A percentile compares a stretch with the other conserved stretches of the same genome.
Evolutionary conservation across 441 rosid species (phyloP).

Genomic region (Aquilaria agallochum): DNA sequence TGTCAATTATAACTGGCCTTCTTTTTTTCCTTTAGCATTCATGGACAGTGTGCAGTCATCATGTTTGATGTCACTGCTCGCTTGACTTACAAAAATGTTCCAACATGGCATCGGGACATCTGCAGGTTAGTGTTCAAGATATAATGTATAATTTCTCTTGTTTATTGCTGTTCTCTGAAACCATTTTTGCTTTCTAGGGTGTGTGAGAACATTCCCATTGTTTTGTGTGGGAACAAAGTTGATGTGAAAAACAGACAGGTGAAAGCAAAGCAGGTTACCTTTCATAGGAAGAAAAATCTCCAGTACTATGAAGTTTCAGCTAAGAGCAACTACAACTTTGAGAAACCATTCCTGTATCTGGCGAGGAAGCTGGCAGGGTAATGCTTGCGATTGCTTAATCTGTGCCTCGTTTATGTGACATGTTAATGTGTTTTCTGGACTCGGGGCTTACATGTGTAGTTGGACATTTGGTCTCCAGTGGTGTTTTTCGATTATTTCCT

Average conservation of each 20-base stretch:
- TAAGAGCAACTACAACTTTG: constrained; percentile 55
- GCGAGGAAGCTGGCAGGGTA: constrained; percentile 69
- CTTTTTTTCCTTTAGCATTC: constrained; percentile 26
- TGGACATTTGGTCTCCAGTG: no score
- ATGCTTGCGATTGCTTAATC: not conserved
- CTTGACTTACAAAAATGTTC: constrained; percentile 37
- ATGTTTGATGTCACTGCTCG: constrained; percentile 50
- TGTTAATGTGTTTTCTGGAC: not conserved
- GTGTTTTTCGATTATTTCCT: not conserved
- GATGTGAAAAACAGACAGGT: constrained; percentile 62
- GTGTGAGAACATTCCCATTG: constrained; percentile 55
- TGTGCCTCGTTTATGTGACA: not conserved
- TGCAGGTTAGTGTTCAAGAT: constrained; percentile 26
- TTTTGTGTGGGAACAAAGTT: constrained; percentile 53
- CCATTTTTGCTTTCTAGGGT: constrained; percentile 25
- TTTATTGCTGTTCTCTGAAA: not conserved
- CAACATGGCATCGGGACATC: constrained; percentile 54
- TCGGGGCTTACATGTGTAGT: no score
- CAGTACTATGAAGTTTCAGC: constrained; percentile 56
- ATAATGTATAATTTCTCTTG: not conserved
- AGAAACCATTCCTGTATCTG: constrained; percentile 57
- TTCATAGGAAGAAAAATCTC: constrained; percentile 53
- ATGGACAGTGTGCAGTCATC: constrained; percentile 50
- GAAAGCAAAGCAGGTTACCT: constrained; percentile 62
- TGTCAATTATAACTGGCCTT: not conserved